These are phyloP conservation scores for Carex myosuroides DNA, from an alignment of 176 grass and related monocot species.

Conservation along the genomic window DNA sequence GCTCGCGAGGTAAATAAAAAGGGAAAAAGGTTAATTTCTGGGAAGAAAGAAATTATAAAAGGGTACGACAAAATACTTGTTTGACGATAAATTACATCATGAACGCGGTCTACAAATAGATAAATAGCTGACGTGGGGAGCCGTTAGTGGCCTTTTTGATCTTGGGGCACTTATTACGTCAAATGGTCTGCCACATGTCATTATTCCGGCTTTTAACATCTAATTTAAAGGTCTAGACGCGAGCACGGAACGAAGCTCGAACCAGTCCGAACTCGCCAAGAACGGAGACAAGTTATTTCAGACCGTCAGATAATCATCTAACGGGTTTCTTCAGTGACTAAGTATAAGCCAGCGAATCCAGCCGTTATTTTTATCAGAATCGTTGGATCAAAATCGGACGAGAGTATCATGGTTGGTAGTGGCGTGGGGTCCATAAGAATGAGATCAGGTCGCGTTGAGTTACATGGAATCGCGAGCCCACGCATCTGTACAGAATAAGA, in stretches of 20 bases:
- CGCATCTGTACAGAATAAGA: background rate
- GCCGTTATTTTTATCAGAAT: background rate
- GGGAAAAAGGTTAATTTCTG: background rate
- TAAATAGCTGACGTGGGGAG: background rate
- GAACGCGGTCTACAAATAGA: background rate
- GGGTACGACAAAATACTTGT: background rate
- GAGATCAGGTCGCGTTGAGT: background rate
- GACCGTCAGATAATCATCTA: conserved; percentile 9
- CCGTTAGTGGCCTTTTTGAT: background rate
- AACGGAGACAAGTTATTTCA: background rate
- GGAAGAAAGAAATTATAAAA: background rate
- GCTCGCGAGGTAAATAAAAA: background rate
- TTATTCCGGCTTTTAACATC: background rate
- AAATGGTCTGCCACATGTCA: background rate
- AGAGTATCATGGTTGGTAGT: background rate
- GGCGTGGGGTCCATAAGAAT: background rate
- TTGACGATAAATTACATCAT: background rate
- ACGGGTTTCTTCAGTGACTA: background rate
- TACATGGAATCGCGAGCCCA: background rate
- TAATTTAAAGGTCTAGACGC: background rate
- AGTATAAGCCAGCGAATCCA: background rate
- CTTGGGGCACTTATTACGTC: background rate
- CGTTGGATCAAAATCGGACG: conserved; percentile 8
- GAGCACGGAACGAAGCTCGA: background rate
- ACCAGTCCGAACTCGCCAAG: background rate